These are phyloP conservation scores for Diospyros lotus DNA, from an alignment of 148 eudicot genomes.

Conservation along the genomic window DNA sequence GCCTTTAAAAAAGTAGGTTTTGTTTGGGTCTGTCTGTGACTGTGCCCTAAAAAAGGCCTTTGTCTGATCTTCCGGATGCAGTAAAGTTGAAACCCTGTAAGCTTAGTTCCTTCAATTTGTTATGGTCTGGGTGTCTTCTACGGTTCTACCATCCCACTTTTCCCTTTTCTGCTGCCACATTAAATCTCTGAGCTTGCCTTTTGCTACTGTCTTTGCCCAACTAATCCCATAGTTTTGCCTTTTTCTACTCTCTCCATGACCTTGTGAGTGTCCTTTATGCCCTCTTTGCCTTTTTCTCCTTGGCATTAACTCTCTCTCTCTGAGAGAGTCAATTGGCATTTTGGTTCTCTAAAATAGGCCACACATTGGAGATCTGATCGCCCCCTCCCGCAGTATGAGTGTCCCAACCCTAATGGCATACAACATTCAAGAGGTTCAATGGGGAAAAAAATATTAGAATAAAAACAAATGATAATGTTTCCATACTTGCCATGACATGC, in stretches of 20 bases:
- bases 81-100: neutral
- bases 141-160: constrained; percentile 3
- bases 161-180: constrained; percentile 1
- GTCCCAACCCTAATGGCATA: no score
- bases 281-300: constrained; percentile 6
- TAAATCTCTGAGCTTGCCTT: neutral
- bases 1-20: constrained; percentile 5
- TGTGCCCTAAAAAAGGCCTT: neutral
- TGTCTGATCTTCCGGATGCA: constrained; percentile 22
- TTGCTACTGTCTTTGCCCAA: no score
- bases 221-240: no score
- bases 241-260: no score
- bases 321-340: no score
- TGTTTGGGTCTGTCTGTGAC: constrained; percentile 14
- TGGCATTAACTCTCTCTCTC: neutral
- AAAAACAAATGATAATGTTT: no score
- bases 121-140: constrained; percentile 4
- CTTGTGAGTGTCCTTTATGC: neutral
- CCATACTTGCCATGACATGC: no score
- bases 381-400: no score
- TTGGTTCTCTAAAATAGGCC: no score
- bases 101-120: neutral
- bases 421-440: no score
- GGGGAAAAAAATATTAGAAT: no score
- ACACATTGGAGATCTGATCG: no score